Evolutionary conservation across 345 rosid genomes (phyloP), one percentile per base, ranked within the genome.

Genomic region (Rhodamnia rubescens): DNA sequence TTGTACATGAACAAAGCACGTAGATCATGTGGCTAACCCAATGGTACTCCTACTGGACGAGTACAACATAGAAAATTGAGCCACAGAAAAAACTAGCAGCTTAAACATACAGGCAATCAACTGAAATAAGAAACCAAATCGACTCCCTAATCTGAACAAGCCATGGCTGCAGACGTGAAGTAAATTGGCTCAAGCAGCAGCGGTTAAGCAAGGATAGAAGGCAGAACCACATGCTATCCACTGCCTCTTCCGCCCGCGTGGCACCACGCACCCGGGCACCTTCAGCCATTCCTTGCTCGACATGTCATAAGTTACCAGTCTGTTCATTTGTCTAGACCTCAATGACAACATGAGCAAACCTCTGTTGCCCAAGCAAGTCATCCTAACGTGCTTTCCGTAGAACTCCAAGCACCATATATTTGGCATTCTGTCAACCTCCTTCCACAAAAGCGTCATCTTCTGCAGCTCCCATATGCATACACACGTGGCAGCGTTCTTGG

Each of bases 361-460:
- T 88, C 86, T 93, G 97, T 97, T 97, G 93, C 99, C 99, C 91
- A 97, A 89, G 93, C 99, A 97, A 90, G 94, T 96, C 99, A 97
- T 97, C 89, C 94, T 93, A 84, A 95, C 89, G 98, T 97, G 99
- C 99, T 94, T 96, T 91, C 99, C 99, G 22, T 97, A 97, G 93
- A 97, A 96, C 86, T 97, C 99, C 90, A 97, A 95, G 99, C 99
- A 96, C 99, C 96, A 94, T 90, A 93, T 89, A 89, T 96, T 97
- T 97, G 99, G 99, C 99, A 97, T 96, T 97, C 99, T 97, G 99
- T 97, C 99, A 92, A 97, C 99, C 99, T 97, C 99, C 99, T 94
- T 97, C 99, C 99, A 97, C 93, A 97, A 90, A 90, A 97, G 94
- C 57, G 98, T 96, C 99, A 97, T 97, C 93, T 92, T 97, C 92